Base-by-base conservation (phyloP, 768 basidiomycete genomes). In the Ramaria rubella region DNA sequence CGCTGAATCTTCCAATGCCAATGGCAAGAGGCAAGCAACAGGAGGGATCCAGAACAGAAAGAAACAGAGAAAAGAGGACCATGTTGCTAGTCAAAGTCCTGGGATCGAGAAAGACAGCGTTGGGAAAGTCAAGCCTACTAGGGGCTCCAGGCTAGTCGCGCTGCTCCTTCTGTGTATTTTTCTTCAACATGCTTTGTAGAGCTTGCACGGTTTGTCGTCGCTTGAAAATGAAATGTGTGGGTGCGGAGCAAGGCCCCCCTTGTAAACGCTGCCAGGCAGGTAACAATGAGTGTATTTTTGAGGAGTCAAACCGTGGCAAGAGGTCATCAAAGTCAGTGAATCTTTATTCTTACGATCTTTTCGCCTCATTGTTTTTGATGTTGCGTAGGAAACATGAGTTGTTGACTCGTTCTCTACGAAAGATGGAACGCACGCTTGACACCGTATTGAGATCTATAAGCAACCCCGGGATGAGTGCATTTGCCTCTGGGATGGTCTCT, bases 301-400 rank as follows among this genome's bases (percentile, higher is more conserved):
- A 98, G 72, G 95, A 97, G 68, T 92, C 89, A 1, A 94, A 97
- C 68, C 81, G 96, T 48, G 96, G 96, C 40, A 95, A 94, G 69
- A 83, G 90, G 11, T 82, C 87, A 21, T 80, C 86, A 54, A 91
- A 90, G 90, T 90, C 70, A 61, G 79, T 63, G 21, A 51, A 21
- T 52, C 40, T 43, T 53, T 23, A 27, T 56, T 12, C 17, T 34
- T 31, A 19, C 21, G 21, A 40, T 17, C n/a, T 19, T 9, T 31
- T 26, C 19, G 12, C 23, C 24, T 42, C 21, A 46, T 48, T 7
- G 11, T 19, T 42, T 4, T 43, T 52, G 42, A 36, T 42, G 23
- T 11, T 42, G 19, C 36, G 21, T 69, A 90, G 87, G 76, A 92
- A 92, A 76, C 86, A 90, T 62, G 90, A 92, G 64, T 74, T 89